Percentiles rank a stretch among this genome's conserved stretches.
phyloP scores from a whole-genome alignment of 768 basidiomycete genomes.

The Trametes meyenii region DNA sequence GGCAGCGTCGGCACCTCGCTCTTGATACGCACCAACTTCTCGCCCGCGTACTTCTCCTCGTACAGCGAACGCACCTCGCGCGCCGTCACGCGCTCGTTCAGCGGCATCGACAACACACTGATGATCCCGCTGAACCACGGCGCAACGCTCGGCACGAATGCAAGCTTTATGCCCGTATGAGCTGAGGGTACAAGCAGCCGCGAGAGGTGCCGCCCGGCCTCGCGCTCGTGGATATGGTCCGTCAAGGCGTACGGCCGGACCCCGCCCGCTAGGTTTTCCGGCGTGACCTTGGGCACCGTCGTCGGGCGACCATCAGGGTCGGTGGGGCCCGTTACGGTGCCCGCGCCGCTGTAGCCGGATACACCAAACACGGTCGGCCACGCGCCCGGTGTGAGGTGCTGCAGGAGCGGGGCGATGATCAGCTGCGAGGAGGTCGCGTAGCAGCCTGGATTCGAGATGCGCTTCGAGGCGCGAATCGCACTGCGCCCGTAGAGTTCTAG shows the following conservation, averaged over 20 bases:
- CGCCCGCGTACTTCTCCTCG: conserved; percentile 72
- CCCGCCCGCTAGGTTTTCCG: conserved; percentile 73
- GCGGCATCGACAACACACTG: conserved; percentile 81
- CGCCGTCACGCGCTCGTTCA: conserved; percentile 68
- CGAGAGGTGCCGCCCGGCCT: conserved; percentile 85
- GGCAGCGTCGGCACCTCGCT: conserved; percentile 71
- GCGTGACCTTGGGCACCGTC: conserved; percentile 80
- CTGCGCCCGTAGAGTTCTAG: conserved; percentile 87
- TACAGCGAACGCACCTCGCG: conserved; percentile 73
- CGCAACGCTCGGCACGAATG: conserved; percentile 85
- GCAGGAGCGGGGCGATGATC: conserved; percentile 85
- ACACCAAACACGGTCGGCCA: conserved; percentile 89
- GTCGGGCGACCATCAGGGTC: conserved; percentile 70
- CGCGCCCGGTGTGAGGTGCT: conserved; percentile 58
- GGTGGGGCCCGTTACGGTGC: conserved; percentile 71
- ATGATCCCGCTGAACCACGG: conserved; percentile 98
- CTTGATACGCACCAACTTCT: conserved; percentile 70
- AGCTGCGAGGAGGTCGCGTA: conserved; percentile 94
- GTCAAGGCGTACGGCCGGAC: conserved; percentile 89
- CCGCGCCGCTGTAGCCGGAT: conserved; percentile 95
- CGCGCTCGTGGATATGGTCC: conserved; percentile 98
- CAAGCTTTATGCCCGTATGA: conserved; percentile 54
- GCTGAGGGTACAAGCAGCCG: conserved; percentile 44
- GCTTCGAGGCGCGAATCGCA: conserved; percentile 66
- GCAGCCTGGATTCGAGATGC: conserved; percentile 97